These are phyloP conservation scores for Auriscalpium microsporum DNA, from an alignment of 768 basidiomycete species.

Conservation along the genomic window DNA sequence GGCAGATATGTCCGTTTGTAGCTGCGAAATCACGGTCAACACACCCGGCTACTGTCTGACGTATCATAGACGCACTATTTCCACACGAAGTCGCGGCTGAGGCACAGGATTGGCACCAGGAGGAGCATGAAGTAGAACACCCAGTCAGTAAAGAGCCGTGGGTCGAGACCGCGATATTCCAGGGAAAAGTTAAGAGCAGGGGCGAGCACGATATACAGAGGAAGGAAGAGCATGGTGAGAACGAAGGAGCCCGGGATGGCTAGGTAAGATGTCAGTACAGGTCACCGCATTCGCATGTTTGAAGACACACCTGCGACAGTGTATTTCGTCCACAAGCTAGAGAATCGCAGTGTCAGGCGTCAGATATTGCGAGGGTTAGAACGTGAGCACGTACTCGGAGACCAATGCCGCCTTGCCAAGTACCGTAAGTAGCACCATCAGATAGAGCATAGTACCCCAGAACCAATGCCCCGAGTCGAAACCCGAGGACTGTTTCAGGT, in stretches of 20 bases:
- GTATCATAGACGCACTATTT: constrained; percentile 69
- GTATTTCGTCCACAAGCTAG: constrained; percentile 98
- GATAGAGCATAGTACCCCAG: constrained; percentile 96
- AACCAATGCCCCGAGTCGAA: constrained; percentile 93
- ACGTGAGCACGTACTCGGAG: constrained; percentile 69
- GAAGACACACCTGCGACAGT: constrained; percentile 69
- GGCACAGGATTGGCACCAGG: constrained; percentile 75
- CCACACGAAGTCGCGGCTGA: constrained; percentile 88
- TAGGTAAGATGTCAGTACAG: constrained; percentile 19
- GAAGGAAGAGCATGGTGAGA: constrained; percentile 94
- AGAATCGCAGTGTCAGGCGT: not conserved
- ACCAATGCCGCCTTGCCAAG: constrained; percentile 95
- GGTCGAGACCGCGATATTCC: constrained; percentile 86
- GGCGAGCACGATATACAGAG: constrained; percentile 81
- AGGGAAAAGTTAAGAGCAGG: constrained; percentile 83
- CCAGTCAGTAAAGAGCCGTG: constrained; percentile 78
- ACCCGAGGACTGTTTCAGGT: constrained; percentile 73
- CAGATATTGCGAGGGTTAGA: constrained; percentile 3
- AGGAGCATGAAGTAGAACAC: constrained; percentile 89
- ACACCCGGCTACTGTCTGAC: not conserved
- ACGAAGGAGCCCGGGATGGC: constrained; percentile 96
- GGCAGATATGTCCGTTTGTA: constrained; percentile 89
- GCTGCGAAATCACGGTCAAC: constrained; percentile 30
- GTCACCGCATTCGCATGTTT: not conserved
- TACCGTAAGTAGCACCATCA: constrained; percentile 87